Evolutionary conservation across 352 stramenopile species (phyloP), one percentile per base, ranked within the genome.

Genomic region (Phytophthora pistaciae): DNA sequence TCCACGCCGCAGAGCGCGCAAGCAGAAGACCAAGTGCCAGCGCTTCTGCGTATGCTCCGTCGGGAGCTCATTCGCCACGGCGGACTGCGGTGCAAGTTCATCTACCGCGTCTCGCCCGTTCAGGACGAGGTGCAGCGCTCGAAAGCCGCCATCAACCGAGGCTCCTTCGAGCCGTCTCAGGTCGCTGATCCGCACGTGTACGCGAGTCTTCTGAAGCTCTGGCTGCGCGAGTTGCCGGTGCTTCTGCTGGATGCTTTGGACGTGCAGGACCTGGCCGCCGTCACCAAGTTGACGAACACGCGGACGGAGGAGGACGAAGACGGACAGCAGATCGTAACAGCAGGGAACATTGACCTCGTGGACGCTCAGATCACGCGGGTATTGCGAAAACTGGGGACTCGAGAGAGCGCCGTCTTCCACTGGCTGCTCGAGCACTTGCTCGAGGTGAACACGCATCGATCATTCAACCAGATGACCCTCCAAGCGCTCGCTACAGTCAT

Each of bases 351-450:
- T 49, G 59, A 69, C 48, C 11, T 49, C 3, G 58, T 74, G 2
- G 70, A 74, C 33, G 44, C 16, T 20, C 55, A 79, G 50, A 54
- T 78, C 53, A 46, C 25, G 1, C 44, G 11, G n/a, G 53, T 73
- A 29, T 58, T 87, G 25, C 46, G 18, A 21, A 79, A 82, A 38
- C 56, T 91, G 3, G 61, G 70, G 0, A 1, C n/a, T 0, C 62
- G 71, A 16, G 75, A 89, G 49, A 66, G 73, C 21, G 70, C 64
- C 1, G 76, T 92, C 10, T 63, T 92, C 10, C 74, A 88, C 10
- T 91, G 85, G 85, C 74, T 92, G n/a, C 72, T 90, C 3, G 83
- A 91, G 62, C 85, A 92, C 71, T 81, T 85, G 78, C 61, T 88
- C 9, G 83, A 92, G 50, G 79, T 92, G 50, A 68, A 78, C 5